Evolutionary conservation across 495 filamentous ascomycete species (phyloP), one percentile per base, ranked within the genome.

Genomic region (Lineolata rhizophorae): DNA sequence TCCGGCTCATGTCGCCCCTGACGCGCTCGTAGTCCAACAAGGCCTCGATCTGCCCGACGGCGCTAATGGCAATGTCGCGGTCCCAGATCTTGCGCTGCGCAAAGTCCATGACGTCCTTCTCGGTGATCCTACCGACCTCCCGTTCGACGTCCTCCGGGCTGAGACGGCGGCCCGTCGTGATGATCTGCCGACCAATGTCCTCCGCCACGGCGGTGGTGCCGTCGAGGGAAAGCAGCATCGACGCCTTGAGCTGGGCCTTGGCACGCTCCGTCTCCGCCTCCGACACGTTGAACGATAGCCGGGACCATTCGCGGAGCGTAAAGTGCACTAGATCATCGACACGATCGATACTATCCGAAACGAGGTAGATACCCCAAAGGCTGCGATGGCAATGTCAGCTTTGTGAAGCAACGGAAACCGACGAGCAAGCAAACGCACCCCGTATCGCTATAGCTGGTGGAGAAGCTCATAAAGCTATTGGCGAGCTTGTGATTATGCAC

Each of bases 401-500:
- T 27, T n/a, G n/a, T 5, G 13, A n/a, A n/a, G 13, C 19, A 11
- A 25, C 13, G 4, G 15, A 8, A 12, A n/a, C n/a, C n/a, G 12
- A 26, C 16, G 6, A 30, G 10, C 11, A 30, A 9, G 18, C 5
- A 21, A 19, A 44, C 68, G 61, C 67, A 93, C 83, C 84, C 87
- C 52, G 87, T 95, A 58, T 99, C 87, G 52, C 80, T 92, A 61
- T 99, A 99, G 63, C 81, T 92, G 29, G 87, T 99, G 45, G 81
- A 92, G 62, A 99, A 99, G 68, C 77, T 85, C 87, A 99, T 99
- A 71, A 92, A 95, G 66, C 81, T 91, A 61, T 87, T 99, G 48
- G 85, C 85, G 31, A 99, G 70, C 49, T 82, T 70, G 58, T 95
- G 66, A 60, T 92, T 65, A 66, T 85, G 72, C 36, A 99, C 73